Conservation (phyloP, 1,284 basidiomycete species). For the Cerrena zonata region DNA sequence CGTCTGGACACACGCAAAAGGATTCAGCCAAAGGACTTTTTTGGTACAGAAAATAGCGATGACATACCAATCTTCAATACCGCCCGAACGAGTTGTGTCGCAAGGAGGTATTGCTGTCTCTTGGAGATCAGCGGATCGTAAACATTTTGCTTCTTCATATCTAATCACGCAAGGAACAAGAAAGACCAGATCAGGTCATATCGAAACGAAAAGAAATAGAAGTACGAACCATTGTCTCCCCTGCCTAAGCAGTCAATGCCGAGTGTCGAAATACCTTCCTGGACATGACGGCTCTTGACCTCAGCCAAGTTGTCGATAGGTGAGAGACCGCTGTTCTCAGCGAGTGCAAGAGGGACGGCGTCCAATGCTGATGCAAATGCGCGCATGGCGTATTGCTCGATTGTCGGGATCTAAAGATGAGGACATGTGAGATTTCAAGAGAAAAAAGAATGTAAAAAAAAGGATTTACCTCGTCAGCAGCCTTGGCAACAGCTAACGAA, state of each 20-base stretch:
- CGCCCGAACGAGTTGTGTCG: conserved; percentile 83
- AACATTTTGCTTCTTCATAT: conserved; percentile 97
- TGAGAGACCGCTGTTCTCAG: conserved; percentile 93
- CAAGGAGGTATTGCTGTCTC: conserved; percentile 92
- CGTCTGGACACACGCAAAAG: conserved; percentile 36
- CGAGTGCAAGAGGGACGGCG: conserved; percentile 87
- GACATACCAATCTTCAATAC: conserved; percentile 68
- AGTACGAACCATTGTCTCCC: conserved; percentile 75
- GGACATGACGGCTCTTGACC: conserved; percentile 90
- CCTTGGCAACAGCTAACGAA: conserved; percentile 86
- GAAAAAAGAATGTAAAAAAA: conserved; percentile 13
- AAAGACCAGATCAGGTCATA: too few species aligned
- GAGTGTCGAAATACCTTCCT: conserved; percentile 76
- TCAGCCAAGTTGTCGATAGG: conserved; percentile 95
- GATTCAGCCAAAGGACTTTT: conserved; percentile 11
- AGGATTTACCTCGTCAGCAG: conserved; percentile 94
- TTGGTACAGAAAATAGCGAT: conserved; percentile 2
- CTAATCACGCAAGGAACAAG: too few species aligned
- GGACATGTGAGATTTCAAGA: background rate
- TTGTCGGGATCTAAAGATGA: conserved; percentile 72
- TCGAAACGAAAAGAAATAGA: too few species aligned
- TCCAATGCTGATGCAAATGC: conserved; percentile 94
- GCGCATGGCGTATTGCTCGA: conserved; percentile 99
- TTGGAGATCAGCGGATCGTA: conserved; percentile 97
- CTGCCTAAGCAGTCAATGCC: conserved; percentile 91